These are phyloP conservation scores for Neofusicoccum sp. DNA, from an alignment of 2,329 filamentous ascomycete species.

Conservation along the genomic window DNA sequence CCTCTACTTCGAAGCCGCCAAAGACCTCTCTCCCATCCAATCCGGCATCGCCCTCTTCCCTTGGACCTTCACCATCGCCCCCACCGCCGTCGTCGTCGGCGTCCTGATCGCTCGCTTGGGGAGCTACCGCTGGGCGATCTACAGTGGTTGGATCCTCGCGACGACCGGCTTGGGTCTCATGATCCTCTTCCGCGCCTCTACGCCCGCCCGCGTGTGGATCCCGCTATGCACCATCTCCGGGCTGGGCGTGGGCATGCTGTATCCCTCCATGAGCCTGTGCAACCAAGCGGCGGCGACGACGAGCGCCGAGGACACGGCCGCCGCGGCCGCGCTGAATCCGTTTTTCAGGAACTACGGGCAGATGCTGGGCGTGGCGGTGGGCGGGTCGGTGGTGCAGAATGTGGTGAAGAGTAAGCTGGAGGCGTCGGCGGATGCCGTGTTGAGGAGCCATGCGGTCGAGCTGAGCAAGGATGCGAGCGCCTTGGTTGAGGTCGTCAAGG, in stretches of 20 bases:
- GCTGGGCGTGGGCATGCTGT: constrained; percentile 43
- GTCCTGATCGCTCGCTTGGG: constrained; percentile 26
- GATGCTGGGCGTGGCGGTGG: constrained; percentile 49
- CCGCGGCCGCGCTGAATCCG: constrained; percentile 39
- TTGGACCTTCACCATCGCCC: constrained; percentile 29
- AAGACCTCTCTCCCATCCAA: constrained; percentile 22
- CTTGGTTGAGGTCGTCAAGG: constrained; percentile 27
- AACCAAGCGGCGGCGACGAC: constrained; percentile 43
- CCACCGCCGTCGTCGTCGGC: constrained; percentile 26
- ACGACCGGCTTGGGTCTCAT: constrained; percentile 45
- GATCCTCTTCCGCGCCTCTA: constrained; percentile 38
- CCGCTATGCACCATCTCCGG: constrained; percentile 43
- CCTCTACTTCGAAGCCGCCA: constrained; percentile 31
- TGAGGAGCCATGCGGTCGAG: constrained; percentile 23
- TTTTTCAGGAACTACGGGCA: constrained; percentile 51
- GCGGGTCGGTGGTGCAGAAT: constrained; percentile 43
- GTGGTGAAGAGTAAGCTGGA: constrained; percentile 24
- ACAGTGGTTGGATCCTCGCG: constrained; percentile 34
- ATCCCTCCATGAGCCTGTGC: constrained; percentile 45
- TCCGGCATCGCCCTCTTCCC: constrained; percentile 31
- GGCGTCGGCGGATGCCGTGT: constrained; percentile 1
- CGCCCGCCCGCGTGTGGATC: constrained; percentile 42
- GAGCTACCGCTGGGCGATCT: constrained; percentile 28
- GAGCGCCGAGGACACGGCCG: constrained; percentile 38
- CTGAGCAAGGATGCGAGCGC: constrained; percentile 28